Percentiles rank a stretch among this genome's conserved stretches.
These are phyloP conservation scores for Allantophomopsis cytisporea DNA, from an alignment of 2,329 filamentous ascomycete genomes.

Conservation along the genomic window DNA sequence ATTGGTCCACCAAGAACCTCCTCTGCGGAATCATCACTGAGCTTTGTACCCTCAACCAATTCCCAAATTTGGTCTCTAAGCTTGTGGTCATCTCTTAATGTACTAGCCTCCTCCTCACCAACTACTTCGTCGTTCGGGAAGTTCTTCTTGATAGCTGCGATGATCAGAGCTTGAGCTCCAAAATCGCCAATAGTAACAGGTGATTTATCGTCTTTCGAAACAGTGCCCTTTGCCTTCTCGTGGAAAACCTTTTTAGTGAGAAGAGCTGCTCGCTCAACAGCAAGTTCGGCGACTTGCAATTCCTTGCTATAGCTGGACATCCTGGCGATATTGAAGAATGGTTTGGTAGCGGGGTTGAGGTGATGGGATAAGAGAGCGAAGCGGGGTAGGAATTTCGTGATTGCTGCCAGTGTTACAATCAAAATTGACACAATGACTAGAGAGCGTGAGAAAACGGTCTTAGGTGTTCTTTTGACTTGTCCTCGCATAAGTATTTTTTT, in stretches of 20 bases:
- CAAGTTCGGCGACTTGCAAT: constrained; percentile 71
- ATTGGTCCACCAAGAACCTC: constrained; percentile 57
- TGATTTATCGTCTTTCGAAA: constrained; percentile 89
- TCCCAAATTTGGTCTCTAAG: constrained; percentile 73
- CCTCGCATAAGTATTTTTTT: too few species aligned
- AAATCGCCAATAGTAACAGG: constrained; percentile 98
- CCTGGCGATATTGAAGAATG: constrained; percentile 19
- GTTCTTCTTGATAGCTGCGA: constrained; percentile 73
- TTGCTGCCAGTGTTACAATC: constrained; percentile 15
- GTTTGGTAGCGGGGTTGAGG: constrained; percentile 8
- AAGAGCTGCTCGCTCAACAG: constrained; percentile 70
- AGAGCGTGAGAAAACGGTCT: constrained; percentile 1
- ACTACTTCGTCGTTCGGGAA: constrained; percentile 89
- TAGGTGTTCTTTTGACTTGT: too few species aligned
- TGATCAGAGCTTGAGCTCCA: constrained; percentile 93
- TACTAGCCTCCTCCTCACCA: constrained; percentile 83
- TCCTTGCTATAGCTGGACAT: constrained; percentile 52
- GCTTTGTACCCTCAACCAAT: constrained; percentile 58
- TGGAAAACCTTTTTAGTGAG: constrained; percentile 69
- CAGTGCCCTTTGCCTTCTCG: constrained; percentile 86
- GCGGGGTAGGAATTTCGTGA: constrained; percentile 14
- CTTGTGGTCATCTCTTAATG: constrained; percentile 56
- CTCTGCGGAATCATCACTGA: constrained; percentile 53
- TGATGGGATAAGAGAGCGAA: constrained; percentile 15
- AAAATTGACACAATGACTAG: constrained; percentile 12